Percentiles rank a stretch among this genome's conserved stretches.
Conservation (phyloP, 345 rosid species). For the Bruguiera sexangula region DNA sequence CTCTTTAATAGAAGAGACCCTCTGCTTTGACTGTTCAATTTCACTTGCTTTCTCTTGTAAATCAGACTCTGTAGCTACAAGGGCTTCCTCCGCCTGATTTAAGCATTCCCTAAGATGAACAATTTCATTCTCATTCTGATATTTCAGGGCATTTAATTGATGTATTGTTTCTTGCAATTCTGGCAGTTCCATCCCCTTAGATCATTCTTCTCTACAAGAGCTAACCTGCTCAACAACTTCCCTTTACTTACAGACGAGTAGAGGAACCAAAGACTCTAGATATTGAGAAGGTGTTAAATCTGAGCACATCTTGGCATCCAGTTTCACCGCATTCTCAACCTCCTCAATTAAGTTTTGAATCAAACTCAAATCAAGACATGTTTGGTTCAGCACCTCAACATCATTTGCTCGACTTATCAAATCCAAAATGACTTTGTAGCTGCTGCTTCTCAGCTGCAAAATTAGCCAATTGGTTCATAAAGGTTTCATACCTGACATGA, state of each 20-base stretch:
- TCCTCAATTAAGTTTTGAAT: conserved; percentile 51
- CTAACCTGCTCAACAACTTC: conserved; percentile 42
- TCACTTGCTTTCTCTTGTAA: conserved; percentile 58
- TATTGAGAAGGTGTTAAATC: conserved; percentile 41
- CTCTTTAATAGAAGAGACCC: conserved; percentile 75
- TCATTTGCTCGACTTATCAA: conserved; percentile 45
- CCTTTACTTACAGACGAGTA: conserved; percentile 56
- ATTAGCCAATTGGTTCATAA: conserved; percentile 13
- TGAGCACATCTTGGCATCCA: conserved; percentile 31
- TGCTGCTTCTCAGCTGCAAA: conserved; percentile 54
- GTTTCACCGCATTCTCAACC: conserved; percentile 54
- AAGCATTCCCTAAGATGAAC: conserved; percentile 47
- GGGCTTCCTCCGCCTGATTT: conserved; percentile 53
- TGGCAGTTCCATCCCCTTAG: conserved; percentile 43
- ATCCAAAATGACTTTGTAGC: conserved; percentile 57
- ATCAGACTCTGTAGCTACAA: conserved; percentile 41
- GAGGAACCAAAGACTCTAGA: conserved; percentile 59
- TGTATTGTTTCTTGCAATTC: conserved; percentile 48
- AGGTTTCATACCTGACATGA: conserved; percentile 36
- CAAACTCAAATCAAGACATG: conserved; percentile 41
- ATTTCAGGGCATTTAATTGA: conserved; percentile 39
- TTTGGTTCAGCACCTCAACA: conserved; percentile 49
- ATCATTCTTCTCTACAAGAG: conserved; percentile 35
- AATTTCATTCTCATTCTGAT: conserved; percentile 60
- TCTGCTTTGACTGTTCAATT: conserved; percentile 72